Base-by-base conservation (phyloP, 257 asterid species). In the Salvia rosmarinus region DNA sequence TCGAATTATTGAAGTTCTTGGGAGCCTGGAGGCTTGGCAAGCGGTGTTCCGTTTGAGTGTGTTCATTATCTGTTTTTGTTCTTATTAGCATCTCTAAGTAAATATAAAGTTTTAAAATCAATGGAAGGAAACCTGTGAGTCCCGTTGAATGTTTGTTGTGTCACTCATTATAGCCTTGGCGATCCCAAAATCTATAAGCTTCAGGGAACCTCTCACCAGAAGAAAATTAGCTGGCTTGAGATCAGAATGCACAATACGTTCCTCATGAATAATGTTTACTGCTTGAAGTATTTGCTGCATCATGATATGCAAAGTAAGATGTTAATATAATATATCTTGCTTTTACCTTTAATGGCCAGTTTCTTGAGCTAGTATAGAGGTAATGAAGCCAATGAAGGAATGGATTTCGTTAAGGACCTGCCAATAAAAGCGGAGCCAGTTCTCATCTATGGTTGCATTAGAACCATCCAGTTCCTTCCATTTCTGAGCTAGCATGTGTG, bases 221-320 rank as follows among this genome's bases (percentile, higher is more conserved):
- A 95, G 98, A 86, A 95, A 95, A 83, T 95, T 95, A 75, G 99
- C 99, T 80, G 99, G 99, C 95, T 95, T 95, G 79, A 95, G 83
- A 76, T 95, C 99, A 64, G 99, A 95, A 77, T 95, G 99, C 75
- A 95, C 97, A 11, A 95, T 95, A 43, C 99, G 95, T 73, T 95
- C 96, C 71, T 91, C 99, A n/a, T 95, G 99, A 84, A 95, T 95
- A 73, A 94, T 95, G 81, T 88, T 95, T 57, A 95, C 99, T 14
- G 99, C 98, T 54, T 73, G 89, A 68, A 95, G 96, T 74, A 95
- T 89, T 89, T 95, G 99, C 99, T 95, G 95, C 83, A 68, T 21
- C 70, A 71, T 54, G 34, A 62, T 58, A 49, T 42, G 44, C 54
- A 64, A 39, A 64, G 63, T 25, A 23, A 80, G 57, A 71, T 71